Conservation (phyloP, 2,329 filamentous ascomycete species). For the Ophiostoma himal-ulmi region DNA sequence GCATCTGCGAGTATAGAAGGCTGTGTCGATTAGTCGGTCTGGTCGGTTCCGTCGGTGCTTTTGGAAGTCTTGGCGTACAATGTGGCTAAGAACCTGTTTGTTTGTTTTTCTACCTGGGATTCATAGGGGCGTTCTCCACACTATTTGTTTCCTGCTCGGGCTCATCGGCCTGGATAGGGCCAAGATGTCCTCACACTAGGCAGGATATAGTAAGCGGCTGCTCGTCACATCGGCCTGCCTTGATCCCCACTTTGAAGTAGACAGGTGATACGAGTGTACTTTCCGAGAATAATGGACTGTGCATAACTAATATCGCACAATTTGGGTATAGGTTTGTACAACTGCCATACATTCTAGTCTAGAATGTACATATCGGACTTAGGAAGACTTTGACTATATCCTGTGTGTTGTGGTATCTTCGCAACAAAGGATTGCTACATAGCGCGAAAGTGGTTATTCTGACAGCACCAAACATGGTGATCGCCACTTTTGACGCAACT, state of each 20-base stretch:
- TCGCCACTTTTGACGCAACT: constrained; percentile 5
- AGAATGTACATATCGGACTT: background rate
- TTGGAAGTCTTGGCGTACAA: background rate
- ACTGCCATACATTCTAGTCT: background rate
- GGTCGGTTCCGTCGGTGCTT: constrained; percentile 10
- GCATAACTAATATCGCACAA: background rate
- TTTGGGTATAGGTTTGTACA: background rate
- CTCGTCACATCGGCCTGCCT: constrained; percentile 3
- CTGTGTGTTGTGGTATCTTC: background rate
- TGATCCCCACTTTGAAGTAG: background rate
- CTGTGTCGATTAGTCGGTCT: background rate
- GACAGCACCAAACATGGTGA: background rate
- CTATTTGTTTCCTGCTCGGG: background rate
- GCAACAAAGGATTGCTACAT: constrained; percentile 3
- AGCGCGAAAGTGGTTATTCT: background rate
- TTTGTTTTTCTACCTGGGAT: background rate
- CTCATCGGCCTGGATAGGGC: background rate
- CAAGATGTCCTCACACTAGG: background rate
- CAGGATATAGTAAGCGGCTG: constrained; percentile 1
- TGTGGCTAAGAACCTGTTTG: constrained; percentile 9
- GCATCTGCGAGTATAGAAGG: background rate
- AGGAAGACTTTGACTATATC: background rate
- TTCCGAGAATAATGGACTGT: background rate
- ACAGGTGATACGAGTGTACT: constrained; percentile 1
- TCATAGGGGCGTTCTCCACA: background rate